A percentile compares a stretch with the other conserved stretches of the same genome.
These are phyloP conservation scores for Phytophthora crassamura DNA, from an alignment of 352 stramenopile species.

Conservation along the genomic window DNA sequence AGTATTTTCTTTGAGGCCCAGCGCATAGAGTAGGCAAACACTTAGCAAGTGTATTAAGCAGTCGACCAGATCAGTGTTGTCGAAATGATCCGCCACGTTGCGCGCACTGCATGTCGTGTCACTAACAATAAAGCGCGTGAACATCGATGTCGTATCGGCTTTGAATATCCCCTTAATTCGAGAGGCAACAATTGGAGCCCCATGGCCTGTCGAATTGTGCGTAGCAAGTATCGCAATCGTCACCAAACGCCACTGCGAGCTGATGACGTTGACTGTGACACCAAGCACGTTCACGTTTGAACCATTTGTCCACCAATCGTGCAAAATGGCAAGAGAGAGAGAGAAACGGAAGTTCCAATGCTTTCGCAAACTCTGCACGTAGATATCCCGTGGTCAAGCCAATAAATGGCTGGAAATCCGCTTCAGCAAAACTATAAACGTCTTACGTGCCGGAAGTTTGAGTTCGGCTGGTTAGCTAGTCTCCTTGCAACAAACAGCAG, in stretches of 20 bases:
- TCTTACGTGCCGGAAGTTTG: background rate
- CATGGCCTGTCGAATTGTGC: background rate
- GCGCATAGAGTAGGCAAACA: conserved; percentile 1
- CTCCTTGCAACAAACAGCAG: background rate
- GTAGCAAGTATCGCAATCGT: background rate
- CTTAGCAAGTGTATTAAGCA: conserved; percentile 6
- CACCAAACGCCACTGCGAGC: background rate
- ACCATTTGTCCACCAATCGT: conserved; percentile 4
- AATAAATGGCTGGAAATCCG: background rate
- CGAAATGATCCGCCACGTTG: conserved; percentile 10
- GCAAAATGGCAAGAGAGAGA: background rate
- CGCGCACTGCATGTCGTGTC: conserved; percentile 1
- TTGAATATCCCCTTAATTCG: background rate
- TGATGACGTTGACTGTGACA: background rate
- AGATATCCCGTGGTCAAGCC: background rate
- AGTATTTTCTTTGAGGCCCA: conserved; percentile 14
- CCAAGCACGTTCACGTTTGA: conserved; percentile 5
- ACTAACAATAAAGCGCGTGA: conserved; percentile 1
- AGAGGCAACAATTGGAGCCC: background rate
- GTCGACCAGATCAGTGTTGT: conserved; percentile 6
- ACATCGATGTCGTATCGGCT: conserved; percentile 2
- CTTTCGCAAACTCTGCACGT: background rate
- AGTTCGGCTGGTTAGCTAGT: background rate
- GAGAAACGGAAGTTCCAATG: background rate
- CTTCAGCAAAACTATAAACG: conserved; percentile 3